Conservation (phyloP, 371 early-diverging fungal genomes). For the Mucor circinelloides region DNA sequence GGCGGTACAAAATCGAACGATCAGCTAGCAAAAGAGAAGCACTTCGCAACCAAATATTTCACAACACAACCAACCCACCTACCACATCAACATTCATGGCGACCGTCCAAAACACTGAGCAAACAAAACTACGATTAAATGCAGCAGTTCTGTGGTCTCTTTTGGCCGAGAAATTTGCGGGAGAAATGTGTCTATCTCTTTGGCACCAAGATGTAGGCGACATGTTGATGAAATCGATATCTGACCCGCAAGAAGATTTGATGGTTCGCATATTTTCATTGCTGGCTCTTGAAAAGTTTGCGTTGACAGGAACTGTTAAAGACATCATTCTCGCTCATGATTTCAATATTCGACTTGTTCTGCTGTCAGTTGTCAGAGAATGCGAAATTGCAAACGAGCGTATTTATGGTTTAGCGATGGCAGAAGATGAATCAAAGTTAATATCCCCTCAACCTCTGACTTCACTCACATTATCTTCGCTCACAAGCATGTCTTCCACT, state of each 20-base stretch:
- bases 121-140: slow-evolving; percentile 29
- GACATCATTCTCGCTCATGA: slow-evolving; percentile 30
- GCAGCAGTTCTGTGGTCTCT: slow-evolving; percentile 46
- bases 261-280: slow-evolving; percentile 41
- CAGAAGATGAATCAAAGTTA: slow-evolving; percentile 6
- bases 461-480: neutral
- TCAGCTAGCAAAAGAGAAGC: slow-evolving; percentile 11
- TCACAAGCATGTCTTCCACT: neutral
- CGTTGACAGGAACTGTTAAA: slow-evolving; percentile 44
- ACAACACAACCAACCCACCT: neutral
- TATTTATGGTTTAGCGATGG: slow-evolving; percentile 14
- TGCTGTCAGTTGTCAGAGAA: slow-evolving; percentile 33
- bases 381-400: slow-evolving; percentile 36
- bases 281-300: slow-evolving; percentile 52
- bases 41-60: slow-evolving; percentile 7
- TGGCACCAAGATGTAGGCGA: slow-evolving; percentile 44
- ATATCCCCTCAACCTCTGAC: neutral
- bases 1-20: slow-evolving; percentile 12
- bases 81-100: slow-evolving; percentile 2
- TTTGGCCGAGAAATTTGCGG: slow-evolving; percentile 50
- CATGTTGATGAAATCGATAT: slow-evolving; percentile 31
- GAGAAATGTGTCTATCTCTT: slow-evolving; percentile 39
- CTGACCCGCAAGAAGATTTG: slow-evolving; percentile 33
- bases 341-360: slow-evolving; percentile 25
- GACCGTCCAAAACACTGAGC: slow-evolving; percentile 1